Evolutionary conservation across 1,284 basidiomycete species (phyloP).

Genomic region (Erythrobasidium hasegawianum): DNA sequence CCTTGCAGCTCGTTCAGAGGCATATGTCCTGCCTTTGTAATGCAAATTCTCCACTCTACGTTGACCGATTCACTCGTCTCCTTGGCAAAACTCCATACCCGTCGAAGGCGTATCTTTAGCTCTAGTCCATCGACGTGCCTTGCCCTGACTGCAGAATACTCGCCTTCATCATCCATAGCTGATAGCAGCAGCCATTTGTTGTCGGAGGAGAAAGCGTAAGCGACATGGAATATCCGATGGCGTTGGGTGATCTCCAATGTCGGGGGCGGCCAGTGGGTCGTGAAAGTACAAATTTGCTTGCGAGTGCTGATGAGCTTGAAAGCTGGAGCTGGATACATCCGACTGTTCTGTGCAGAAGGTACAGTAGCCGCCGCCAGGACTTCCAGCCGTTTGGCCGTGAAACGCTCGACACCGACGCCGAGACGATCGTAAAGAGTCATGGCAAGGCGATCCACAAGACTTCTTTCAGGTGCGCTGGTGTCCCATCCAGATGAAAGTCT

Average conservation of each 20-base stretch:
- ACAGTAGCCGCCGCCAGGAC: conserved; percentile 48
- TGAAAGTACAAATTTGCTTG: conserved; percentile 54
- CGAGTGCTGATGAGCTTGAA: conserved; percentile 60
- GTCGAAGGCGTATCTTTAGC: conserved; percentile 24
- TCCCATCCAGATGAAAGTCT: conserved; percentile 47
- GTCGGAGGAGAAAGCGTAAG: conserved; percentile 58
- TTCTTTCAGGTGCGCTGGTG: conserved; percentile 50
- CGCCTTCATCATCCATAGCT: conserved; percentile 71
- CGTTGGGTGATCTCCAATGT: conserved; percentile 66
- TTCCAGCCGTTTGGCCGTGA: conserved; percentile 1
- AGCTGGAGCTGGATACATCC: conserved; percentile 60
- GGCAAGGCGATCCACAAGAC: conserved; percentile 55
- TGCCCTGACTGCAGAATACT: conserved; percentile 62
- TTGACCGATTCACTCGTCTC: conserved; percentile 61
- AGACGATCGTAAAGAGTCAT: conserved; percentile 67
- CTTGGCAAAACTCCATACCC: conserved; percentile 60
- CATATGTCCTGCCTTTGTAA: conserved; percentile 64
- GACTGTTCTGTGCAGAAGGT: conserved; percentile 42
- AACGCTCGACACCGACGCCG: conserved; percentile 58
- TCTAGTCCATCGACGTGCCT: conserved; percentile 51
- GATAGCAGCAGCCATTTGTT: conserved; percentile 69
- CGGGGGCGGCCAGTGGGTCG: conserved; percentile 52
- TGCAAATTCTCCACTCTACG: conserved; percentile 71
- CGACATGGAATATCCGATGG: conserved; percentile 68
- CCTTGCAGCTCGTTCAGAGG: conserved; percentile 61